Base-by-base conservation (phyloP, 768 basidiomycete genomes). In the Boletellus ananas region DNA sequence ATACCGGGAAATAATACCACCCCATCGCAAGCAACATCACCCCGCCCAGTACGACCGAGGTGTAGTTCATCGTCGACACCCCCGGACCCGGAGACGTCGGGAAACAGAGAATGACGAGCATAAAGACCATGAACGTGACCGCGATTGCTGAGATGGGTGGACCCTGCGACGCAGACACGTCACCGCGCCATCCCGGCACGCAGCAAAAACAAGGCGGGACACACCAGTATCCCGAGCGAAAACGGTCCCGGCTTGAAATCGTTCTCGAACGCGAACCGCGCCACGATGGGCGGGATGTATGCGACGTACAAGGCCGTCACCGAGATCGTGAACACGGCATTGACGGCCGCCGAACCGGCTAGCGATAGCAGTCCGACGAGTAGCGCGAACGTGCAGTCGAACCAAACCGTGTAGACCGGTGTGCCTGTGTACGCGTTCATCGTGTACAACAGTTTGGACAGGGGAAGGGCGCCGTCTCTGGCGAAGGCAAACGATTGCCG, bases 1-100 rank as follows among this genome's bases (percentile, higher is more conserved):
- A 85, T n/a, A 70, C 69, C 0, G 84, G 84, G 62, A 83, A 75
- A 70, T 81, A 88, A 64, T 82, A 90, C 72, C 80, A 88, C 0
- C 69, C 50, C 6, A 82, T 56, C 6, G 81, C 76, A 17, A 88
- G 72, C 6, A 73, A 35, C 49, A 86, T 64, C 3, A 80, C 74
- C 2, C 80, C 83, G 0, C 79, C 80, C 8, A 81, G 69, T 3
- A 90, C 84, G 20, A 84, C 79, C 25, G 82, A 71, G 0, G 80
- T 76, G 56, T 89, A 89, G 62, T 89, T 89, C 86, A 90, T 87
- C 40, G 70, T 67, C 12, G 71, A 63, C 1, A 68, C 68, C 16
- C 62, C 60, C 0, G 82, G 71, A 6, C 61, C 56, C 1, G 78
- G 77, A n/a, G 71, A 72, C 11, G 74, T 62, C 12, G 83, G 85